Conservation (phyloP, 352 stramenopile genomes). For the Globisporangium sylvaticum region DNA sequence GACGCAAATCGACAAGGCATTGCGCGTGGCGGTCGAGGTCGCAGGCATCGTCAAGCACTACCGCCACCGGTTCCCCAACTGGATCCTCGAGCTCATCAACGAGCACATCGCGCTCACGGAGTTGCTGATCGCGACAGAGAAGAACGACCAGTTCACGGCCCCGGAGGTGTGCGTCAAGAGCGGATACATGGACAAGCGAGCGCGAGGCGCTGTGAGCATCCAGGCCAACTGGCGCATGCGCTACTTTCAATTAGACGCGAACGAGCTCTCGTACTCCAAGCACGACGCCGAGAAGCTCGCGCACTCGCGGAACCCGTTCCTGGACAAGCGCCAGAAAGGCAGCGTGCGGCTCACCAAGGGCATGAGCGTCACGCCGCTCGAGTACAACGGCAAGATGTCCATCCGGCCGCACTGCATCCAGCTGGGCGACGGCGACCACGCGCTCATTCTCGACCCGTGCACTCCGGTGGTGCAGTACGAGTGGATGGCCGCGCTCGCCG, state of each 20-base stretch:
- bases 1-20: conserved; percentile 22
- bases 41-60: conserved; percentile 42
- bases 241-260: conserved; percentile 44
- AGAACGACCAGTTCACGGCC: conserved; percentile 36
- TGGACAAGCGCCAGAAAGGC: conserved; percentile 45
- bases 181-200: conserved; percentile 58
- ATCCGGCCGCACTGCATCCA: conserved; percentile 58
- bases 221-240: conserved; percentile 77
- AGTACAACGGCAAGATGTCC: conserved; percentile 67
- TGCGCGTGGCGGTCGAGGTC: conserved; percentile 49
- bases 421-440: conserved; percentile 41
- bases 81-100: conserved; percentile 50
- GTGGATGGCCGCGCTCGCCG: conserved; percentile 57
- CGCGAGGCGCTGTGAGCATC: conserved; percentile 40
- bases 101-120: conserved; percentile 57
- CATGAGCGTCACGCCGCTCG: conserved; percentile 36
- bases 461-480: conserved; percentile 47
- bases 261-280: conserved; percentile 57
- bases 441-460: conserved; percentile 61
- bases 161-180: conserved; percentile 30
- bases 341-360: conserved; percentile 31
- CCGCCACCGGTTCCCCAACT: conserved; percentile 43
- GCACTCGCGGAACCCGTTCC: conserved; percentile 53
- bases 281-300: conserved; percentile 51
- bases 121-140: conserved; percentile 53